phyloP scores from a whole-genome alignment of 1,139 yeast species.

The Geotrichum citri-aurantii region DNA sequence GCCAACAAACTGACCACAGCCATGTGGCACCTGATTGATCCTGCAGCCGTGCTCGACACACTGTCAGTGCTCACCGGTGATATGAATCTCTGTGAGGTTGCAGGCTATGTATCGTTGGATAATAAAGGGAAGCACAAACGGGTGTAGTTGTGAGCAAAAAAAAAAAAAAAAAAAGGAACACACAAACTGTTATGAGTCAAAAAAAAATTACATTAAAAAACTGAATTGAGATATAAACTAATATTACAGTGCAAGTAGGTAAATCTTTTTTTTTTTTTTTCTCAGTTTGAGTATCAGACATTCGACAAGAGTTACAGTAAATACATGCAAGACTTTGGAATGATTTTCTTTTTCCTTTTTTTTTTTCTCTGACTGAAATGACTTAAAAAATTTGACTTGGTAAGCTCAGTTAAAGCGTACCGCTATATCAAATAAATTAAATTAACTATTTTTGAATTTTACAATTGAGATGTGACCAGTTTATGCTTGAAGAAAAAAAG shows the following conservation, averaged over 20 bases:
- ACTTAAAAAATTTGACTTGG: too few species aligned
- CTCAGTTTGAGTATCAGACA: too few species aligned
- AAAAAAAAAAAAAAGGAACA: background rate
- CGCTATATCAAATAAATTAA: too few species aligned
- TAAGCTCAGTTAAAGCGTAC: too few species aligned
- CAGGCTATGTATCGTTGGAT: slow-evolving; percentile 11
- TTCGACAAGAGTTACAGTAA: too few species aligned
- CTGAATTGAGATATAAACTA: background rate
- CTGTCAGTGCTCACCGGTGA: slow-evolving; percentile 73
- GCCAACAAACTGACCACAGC: slow-evolving; percentile 88
- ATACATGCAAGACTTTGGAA: too few species aligned
- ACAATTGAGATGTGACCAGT: too few species aligned
- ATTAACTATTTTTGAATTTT: too few species aligned
- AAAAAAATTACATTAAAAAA: background rate
- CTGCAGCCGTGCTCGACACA: slow-evolving; percentile 78
- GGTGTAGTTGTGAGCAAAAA: background rate
- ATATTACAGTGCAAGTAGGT: background rate
- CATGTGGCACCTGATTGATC: slow-evolving; percentile 80
- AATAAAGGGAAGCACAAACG: slow-evolving; percentile 10
- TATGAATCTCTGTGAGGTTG: slow-evolving; percentile 41
- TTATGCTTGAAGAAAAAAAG: too few species aligned
- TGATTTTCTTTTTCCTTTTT: too few species aligned
- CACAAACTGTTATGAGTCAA: background rate
- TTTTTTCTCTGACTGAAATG: too few species aligned
- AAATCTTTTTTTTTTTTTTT: too few species aligned